Percentiles rank a stretch among this genome's conserved stretches.
These are phyloP conservation scores for Naganishia vishniacii DNA, from an alignment of 768 basidiomycete species.

Conservation along the genomic window DNA sequence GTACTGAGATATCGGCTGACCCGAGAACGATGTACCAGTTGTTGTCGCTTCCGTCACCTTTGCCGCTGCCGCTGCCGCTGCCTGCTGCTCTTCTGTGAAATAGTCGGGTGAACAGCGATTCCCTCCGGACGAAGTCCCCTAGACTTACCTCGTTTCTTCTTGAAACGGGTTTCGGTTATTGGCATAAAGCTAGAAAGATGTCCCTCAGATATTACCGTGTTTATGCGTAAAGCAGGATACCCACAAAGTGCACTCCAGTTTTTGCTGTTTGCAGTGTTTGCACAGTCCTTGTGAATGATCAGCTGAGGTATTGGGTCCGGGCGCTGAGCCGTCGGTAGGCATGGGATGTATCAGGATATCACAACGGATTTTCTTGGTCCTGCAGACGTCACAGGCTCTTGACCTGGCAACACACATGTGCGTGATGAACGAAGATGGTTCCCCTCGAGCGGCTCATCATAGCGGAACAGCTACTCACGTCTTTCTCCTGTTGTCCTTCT, in stretches of 20 bases:
- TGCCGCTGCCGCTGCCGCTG: conserved; percentile 33
- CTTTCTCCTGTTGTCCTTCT: conserved; percentile 44
- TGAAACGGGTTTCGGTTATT: conserved; percentile 97
- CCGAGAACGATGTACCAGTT: neutral
- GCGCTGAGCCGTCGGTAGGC: conserved; percentile 6
- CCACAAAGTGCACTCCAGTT: conserved; percentile 81
- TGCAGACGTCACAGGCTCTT: conserved; percentile 47
- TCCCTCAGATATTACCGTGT: neutral
- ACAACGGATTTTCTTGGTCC: conserved; percentile 55
- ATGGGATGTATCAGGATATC: conserved; percentile 59
- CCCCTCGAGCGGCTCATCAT: no score
- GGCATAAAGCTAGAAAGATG: conserved; percentile 71
- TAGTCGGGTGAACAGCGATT: neutral
- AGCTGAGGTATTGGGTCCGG: conserved; percentile 56
- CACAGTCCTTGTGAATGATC: conserved; percentile 60
- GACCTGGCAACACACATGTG: neutral
- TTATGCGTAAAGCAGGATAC: conserved; percentile 20
- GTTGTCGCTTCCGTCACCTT: conserved; percentile 41
- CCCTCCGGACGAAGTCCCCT: neutral
- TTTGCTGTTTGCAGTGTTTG: conserved; percentile 90
- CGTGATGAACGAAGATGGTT: neutral
- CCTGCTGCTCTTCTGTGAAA: conserved; percentile 34
- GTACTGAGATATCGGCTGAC: neutral
- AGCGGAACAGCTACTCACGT: conserved; percentile 33
- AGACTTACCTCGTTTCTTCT: conserved; percentile 78